Evolutionary conservation across 2,329 filamentous ascomycete species (phyloP).

Genomic region (Sphaerulina vaccinii): DNA sequence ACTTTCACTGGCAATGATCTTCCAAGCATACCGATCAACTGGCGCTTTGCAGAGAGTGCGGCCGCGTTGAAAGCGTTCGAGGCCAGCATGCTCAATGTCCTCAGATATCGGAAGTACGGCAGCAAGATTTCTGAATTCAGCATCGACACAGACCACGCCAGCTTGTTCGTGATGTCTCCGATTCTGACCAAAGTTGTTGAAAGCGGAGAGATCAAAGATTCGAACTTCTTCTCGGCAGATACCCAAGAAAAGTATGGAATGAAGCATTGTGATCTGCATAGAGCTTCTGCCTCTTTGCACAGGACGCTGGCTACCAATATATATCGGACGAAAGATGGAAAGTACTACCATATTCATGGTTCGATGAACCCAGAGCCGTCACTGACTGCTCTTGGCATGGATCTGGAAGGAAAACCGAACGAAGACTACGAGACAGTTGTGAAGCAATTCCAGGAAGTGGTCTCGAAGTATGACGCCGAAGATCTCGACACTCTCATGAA

Average conservation of each 20-base stretch:
- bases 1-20: slow-evolving; percentile 44
- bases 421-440: slow-evolving; percentile 44
- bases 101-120: slow-evolving; percentile 23
- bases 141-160: slow-evolving; percentile 27
- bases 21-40: slow-evolving; percentile 55
- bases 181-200: slow-evolving; percentile 18
- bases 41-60: slow-evolving; percentile 55
- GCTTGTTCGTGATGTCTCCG: slow-evolving; percentile 29
- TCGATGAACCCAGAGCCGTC: slow-evolving; percentile 49
- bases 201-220: not conserved
- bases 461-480: slow-evolving; percentile 41
- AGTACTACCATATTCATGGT: slow-evolving; percentile 51
- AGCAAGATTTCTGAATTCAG: slow-evolving; percentile 17
- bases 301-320: slow-evolving; percentile 44
- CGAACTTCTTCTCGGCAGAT: not conserved
- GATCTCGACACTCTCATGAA: slow-evolving; percentile 45
- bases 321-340: slow-evolving; percentile 47
- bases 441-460: slow-evolving; percentile 44
- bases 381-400: slow-evolving; percentile 38
- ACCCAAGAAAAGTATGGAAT: slow-evolving; percentile 16
- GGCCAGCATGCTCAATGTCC: slow-evolving; percentile 25
- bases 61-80: slow-evolving; percentile 39
- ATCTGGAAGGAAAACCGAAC: slow-evolving; percentile 30
- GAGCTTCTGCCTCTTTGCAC: slow-evolving; percentile 13
- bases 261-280: slow-evolving; percentile 21